Evolutionary conservation across 2,329 filamentous ascomycete genomes (phyloP).

Genomic region (Colletotrichum sojae): DNA sequence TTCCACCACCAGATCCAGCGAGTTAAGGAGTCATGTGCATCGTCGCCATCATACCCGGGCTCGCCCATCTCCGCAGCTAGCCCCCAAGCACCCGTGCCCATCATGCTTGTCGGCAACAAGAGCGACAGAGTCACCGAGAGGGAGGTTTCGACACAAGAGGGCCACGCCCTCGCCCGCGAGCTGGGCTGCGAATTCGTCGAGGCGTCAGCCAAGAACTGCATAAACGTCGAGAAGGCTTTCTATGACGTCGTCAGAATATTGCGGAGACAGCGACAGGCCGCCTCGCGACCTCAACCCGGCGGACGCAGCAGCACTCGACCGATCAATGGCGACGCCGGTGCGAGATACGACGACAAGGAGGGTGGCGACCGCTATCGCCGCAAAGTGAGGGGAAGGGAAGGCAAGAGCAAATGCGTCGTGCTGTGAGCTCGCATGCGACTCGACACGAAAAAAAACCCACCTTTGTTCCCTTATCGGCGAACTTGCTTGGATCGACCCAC

Average conservation of each 20-base stretch:
- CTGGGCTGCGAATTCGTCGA: conserved; percentile 97
- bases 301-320: conserved; percentile 39
- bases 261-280: conserved; percentile 81
- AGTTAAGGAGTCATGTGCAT: conserved; percentile 91
- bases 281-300: conserved; percentile 53
- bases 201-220: conserved; percentile 96
- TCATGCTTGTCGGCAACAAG: conserved; percentile 88
- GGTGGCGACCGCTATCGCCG: conserved; percentile 39
- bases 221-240: conserved; percentile 98
- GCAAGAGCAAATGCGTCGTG: conserved; percentile 43
- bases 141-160: conserved; percentile 97
- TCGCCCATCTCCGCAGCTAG: conserved; percentile 75
- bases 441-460: conserved; percentile 12
- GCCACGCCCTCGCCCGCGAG: conserved; percentile 90
- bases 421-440: conserved; percentile 29
- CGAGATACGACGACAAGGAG: conserved; percentile 39
- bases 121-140: conserved; percentile 96
- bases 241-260: conserved; percentile 96
- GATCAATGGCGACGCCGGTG: conserved; percentile 36
- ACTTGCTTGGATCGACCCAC: conserved; percentile 34
- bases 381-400: conserved; percentile 39
- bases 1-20: conserved; percentile 98
- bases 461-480: conserved; percentile 25
- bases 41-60: conserved; percentile 82
- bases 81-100: conserved; percentile 81